Evolutionary conservation across 345 rosid species (phyloP).

Genomic region (Chamaenerion angustifolium): DNA sequence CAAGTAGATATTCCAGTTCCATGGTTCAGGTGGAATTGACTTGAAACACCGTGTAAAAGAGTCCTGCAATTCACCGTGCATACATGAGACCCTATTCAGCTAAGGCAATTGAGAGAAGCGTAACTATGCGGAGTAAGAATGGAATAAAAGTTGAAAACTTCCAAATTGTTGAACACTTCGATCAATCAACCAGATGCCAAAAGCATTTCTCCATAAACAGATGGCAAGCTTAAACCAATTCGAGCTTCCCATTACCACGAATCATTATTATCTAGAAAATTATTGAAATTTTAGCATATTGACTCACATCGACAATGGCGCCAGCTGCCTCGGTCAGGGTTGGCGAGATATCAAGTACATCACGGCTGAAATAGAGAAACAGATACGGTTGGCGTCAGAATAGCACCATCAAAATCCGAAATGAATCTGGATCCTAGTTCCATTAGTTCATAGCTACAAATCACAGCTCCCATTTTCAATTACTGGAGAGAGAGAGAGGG

Average conservation of each 20-base stretch:
- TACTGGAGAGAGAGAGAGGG: neutral
- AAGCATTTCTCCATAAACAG: neutral
- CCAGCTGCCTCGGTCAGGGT: slow-evolving; percentile 91
- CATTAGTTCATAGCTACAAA: neutral
- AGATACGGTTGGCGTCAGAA: neutral
- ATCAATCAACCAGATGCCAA: neutral
- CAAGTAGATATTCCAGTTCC: slow-evolving; percentile 90
- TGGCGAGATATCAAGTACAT: slow-evolving; percentile 75
- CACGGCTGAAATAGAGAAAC: slow-evolving; percentile 30
- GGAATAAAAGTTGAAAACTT: no score
- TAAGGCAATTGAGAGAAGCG: no score
- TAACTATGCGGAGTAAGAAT: no score
- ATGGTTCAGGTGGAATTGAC: slow-evolving; percentile 90
- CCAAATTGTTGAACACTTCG: no score
- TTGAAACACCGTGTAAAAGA: slow-evolving; percentile 88
- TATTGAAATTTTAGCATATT: no score
- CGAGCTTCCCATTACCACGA: no score
- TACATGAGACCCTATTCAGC: neutral
- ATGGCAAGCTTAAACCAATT: neutral
- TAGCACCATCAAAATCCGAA: no score
- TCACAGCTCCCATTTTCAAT: neutral
- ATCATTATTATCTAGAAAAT: no score
- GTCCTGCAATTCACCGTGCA: slow-evolving; percentile 30
- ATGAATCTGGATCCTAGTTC: neutral
- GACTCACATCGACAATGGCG: slow-evolving; percentile 74